Evolutionary conservation across 257 asterid species (phyloP), one percentile per base, ranked within the genome.

Genomic region (Schizonepeta tenuifolia): DNA sequence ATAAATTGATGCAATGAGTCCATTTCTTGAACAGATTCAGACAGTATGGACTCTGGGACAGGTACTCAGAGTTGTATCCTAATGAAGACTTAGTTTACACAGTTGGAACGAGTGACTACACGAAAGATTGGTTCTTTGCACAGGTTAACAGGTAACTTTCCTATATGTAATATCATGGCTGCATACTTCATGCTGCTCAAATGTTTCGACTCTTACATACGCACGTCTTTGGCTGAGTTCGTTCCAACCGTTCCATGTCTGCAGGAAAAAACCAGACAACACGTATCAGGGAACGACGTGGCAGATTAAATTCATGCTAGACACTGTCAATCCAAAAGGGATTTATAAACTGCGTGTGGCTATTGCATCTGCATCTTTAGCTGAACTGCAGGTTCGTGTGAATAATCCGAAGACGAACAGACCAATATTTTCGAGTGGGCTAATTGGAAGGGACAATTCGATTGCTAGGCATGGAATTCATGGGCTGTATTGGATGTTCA

Each of bases 11-110:
- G 5, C 15, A 51, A 17, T 26, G 2, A 21, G 20, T 11, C 14
- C 22, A 13, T 65, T 77, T 20, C 5, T 41, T 71, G 51, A 50
- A 62, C 86, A 91, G 96, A 75, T 91, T 91, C 78, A 87, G 97
- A 72, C 97, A 91, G 79, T 89, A 91, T 72, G 97, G 97, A 70
- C 77, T 91, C 9, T 91, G 97, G 96, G 97, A 91, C 54, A 87
- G 88, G 78, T 91, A 91, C 84, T 75, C 95, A 47, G 93, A 91
- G 38, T 49, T 91, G 58, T 89, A 91, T 69, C 89, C 90, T 0
- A 80, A 56, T 20, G 82, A 81, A 38, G 97, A 91, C 83, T 80
- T 91, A 68, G 90, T 86, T 7, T 91, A 79, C 81, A 86, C 88
- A 2, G 78, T 91, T 69, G 97, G 97, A 9, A 69, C 61, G 41